phyloP scores from a whole-genome alignment of 805 yeast species.

The Priceomyces melissophilus region DNA sequence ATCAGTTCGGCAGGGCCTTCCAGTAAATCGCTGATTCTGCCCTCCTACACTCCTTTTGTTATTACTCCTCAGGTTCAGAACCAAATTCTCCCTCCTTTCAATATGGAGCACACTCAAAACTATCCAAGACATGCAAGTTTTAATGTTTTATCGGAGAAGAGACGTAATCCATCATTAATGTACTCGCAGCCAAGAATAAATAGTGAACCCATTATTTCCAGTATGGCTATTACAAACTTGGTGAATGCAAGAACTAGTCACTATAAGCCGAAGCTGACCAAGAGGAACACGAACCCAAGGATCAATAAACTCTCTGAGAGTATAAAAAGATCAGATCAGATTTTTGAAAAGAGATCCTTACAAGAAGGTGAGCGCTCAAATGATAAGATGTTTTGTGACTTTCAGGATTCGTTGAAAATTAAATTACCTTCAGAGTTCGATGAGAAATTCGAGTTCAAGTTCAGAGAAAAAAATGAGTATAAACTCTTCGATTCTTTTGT shows the following conservation, averaged over 20 bases:
- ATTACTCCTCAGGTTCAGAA: not conserved
- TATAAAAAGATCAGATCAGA: conserved; percentile 1
- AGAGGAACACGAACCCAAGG: conserved; percentile 34
- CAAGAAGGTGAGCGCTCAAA: conserved; percentile 20
- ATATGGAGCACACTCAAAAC: conserved; percentile 1
- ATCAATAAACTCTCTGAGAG: conserved; percentile 29
- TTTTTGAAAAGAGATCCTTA: not conserved
- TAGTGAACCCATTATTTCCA: conserved; percentile 2
- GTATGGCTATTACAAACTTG: conserved; percentile 1
- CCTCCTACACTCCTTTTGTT: not conserved
- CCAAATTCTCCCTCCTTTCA: conserved; percentile 2
- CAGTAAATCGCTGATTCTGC: not conserved
- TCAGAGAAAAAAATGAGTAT: conserved; percentile 22
- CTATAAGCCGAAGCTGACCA: conserved; percentile 36
- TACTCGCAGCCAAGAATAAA: conserved; percentile 1
- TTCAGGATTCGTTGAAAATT: conserved; percentile 20
- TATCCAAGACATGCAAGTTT: conserved; percentile 5
- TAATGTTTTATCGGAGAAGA: not conserved
- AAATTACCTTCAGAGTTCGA: conserved; percentile 5
- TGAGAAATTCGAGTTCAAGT: conserved; percentile 8
- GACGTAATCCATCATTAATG: not conserved
- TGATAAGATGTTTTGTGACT: conserved; percentile 22
- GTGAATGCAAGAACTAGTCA: conserved; percentile 8
- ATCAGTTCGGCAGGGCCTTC: not conserved
- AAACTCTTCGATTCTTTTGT: conserved; percentile 33